phyloP scores from a whole-genome alignment of 2,329 filamentous ascomycete species.

The Thelonectria discophora region DNA sequence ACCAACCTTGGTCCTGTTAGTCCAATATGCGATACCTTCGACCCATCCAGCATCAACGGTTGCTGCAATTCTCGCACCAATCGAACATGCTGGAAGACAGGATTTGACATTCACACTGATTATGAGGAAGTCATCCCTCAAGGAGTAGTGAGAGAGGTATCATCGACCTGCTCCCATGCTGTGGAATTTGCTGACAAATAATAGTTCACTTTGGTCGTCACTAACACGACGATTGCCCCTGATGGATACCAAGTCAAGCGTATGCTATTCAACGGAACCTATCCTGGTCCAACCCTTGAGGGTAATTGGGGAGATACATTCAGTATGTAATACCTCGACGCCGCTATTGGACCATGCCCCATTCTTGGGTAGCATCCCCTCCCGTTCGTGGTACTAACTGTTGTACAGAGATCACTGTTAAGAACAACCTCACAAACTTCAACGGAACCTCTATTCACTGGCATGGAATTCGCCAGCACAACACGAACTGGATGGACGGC shows the following conservation, averaged over 20 bases:
- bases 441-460: constrained; percentile 9
- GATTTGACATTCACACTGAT: constrained; percentile 8
- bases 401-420: not conserved
- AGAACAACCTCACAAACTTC: constrained; percentile 2
- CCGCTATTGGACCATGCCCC: not conserved
- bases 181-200: not conserved
- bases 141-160: constrained; percentile 1
- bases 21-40: not conserved
- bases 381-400: not conserved
- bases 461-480: constrained; percentile 12
- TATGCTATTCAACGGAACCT: constrained; percentile 15
- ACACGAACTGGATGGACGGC: constrained; percentile 16
- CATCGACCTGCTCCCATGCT: not conserved
- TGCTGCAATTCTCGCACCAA: not conserved
- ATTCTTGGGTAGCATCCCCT: not conserved
- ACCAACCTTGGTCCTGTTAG: not conserved
- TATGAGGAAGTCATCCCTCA: constrained; percentile 4
- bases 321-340: not conserved
- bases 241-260: constrained; percentile 3
- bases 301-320: constrained; percentile 19
- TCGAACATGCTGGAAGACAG: not conserved
- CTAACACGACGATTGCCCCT: constrained; percentile 6
- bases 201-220: constrained; percentile 7
- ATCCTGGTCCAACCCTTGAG: constrained; percentile 13
- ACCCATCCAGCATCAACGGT: not conserved